These are phyloP conservation scores for Avena atlantica DNA, from an alignment of 176 grass and related monocot genomes.

Conservation along the genomic window DNA sequence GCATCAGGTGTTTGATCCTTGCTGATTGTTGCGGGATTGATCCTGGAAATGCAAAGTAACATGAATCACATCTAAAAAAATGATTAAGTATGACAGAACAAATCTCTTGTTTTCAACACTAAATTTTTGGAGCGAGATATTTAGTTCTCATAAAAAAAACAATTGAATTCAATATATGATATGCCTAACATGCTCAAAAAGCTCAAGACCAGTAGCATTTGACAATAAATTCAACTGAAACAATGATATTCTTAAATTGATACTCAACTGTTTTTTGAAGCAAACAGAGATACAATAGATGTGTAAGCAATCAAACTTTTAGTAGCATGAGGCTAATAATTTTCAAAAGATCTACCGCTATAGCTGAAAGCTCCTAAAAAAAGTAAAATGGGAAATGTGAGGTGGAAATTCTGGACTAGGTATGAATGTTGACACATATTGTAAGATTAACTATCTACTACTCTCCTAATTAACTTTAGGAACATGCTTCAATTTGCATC, in stretches of 20 bases:
- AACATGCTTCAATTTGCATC: too few species aligned
- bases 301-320: not conserved
- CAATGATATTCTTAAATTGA: too few species aligned
- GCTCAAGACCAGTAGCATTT: not conserved
- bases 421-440: not conserved
- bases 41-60: not conserved
- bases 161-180: not conserved
- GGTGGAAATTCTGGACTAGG: not conserved
- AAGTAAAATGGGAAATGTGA: not conserved
- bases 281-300: not conserved
- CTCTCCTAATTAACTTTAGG: not conserved
- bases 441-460: not conserved
- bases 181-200: not conserved
- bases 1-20: not conserved
- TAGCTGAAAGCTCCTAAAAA: not conserved
- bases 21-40: not conserved
- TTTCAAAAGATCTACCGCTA: too few species aligned
- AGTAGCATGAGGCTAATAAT: not conserved
- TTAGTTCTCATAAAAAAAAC: not conserved
- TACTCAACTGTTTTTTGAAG: not conserved
- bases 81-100: too few species aligned
- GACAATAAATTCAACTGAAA: not conserved
- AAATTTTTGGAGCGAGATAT: not conserved
- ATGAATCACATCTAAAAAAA: not conserved
- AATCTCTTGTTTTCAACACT: too few species aligned